Conservation (phyloP, 73 alveolate species). For the Breviolum minutum region DNA sequence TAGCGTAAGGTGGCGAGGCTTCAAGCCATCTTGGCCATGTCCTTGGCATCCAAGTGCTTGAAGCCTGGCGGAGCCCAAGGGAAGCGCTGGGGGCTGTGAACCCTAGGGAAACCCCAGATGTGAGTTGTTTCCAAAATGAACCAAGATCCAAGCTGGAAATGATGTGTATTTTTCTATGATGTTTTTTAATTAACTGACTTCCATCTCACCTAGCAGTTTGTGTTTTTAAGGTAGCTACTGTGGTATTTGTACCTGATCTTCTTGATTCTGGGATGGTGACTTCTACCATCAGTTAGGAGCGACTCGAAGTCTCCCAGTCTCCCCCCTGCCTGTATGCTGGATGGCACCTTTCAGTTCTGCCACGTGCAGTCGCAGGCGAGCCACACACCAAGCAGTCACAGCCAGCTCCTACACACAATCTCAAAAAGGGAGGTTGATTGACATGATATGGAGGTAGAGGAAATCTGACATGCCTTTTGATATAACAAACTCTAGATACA, state of each 20-base stretch:
- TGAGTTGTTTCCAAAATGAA: neutral
- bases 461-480: neutral
- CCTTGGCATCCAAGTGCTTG: neutral
- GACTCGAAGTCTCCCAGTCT: neutral
- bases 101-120: too few species aligned
- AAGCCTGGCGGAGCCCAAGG: neutral
- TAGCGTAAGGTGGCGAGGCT: neutral
- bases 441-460: neutral
- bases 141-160: neutral
- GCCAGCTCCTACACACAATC: constrained; percentile 16
- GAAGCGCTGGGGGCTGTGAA: neutral
- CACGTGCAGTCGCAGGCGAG: neutral
- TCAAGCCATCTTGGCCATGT: neutral
- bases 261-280: too few species aligned
- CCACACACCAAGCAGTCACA: neutral
- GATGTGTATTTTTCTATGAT: neutral
- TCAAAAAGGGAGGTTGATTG: neutral
- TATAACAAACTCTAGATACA: too few species aligned
- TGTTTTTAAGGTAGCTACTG: too few species aligned
- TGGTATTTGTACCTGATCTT: too few species aligned
- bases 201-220: neutral
- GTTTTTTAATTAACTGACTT: neutral
- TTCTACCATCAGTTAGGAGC: neutral
- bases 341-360: neutral
- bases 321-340: neutral